Evolutionary conservation across 2,329 filamentous ascomycete genomes (phyloP).

Genomic region (Onygenales sp.): DNA sequence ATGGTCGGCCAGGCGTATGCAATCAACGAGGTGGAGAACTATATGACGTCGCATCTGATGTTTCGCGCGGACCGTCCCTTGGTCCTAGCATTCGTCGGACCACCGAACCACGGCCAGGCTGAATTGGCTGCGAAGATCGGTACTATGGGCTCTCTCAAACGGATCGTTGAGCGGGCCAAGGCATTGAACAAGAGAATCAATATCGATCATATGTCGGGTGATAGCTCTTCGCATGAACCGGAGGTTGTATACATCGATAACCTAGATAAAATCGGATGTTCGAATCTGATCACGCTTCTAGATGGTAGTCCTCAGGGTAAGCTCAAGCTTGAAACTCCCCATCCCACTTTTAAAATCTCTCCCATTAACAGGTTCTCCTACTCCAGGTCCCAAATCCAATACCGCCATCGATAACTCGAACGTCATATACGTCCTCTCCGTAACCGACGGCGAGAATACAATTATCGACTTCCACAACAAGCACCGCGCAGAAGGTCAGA

Average conservation of each 20-base stretch:
- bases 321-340: background rate
- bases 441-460: slow-evolving; percentile 15
- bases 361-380: background rate
- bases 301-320: slow-evolving; percentile 12
- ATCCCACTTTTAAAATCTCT: slow-evolving; percentile 27
- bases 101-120: slow-evolving; percentile 9
- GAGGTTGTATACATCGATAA: slow-evolving; percentile 7
- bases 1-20: slow-evolving; percentile 8
- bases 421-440: slow-evolving; percentile 32
- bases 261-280: slow-evolving; percentile 27
- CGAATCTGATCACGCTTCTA: slow-evolving; percentile 41
- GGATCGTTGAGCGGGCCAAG: background rate
- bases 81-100: slow-evolving; percentile 10
- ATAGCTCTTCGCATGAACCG: background rate
- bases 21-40: slow-evolving; percentile 3
- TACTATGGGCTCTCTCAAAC: background rate
- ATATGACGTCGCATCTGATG: slow-evolving; percentile 4
- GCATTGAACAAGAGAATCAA: background rate
- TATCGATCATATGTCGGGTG: background rate
- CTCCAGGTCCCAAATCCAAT: background rate
- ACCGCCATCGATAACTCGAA: slow-evolving; percentile 15
- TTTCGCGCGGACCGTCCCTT: slow-evolving; percentile 1
- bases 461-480: slow-evolving; percentile 4
- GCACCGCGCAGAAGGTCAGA: background rate
- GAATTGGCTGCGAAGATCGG: slow-evolving; percentile 7